phyloP scores from a whole-genome alignment of 345 rosid genomes.

The Salix exigua region DNA sequence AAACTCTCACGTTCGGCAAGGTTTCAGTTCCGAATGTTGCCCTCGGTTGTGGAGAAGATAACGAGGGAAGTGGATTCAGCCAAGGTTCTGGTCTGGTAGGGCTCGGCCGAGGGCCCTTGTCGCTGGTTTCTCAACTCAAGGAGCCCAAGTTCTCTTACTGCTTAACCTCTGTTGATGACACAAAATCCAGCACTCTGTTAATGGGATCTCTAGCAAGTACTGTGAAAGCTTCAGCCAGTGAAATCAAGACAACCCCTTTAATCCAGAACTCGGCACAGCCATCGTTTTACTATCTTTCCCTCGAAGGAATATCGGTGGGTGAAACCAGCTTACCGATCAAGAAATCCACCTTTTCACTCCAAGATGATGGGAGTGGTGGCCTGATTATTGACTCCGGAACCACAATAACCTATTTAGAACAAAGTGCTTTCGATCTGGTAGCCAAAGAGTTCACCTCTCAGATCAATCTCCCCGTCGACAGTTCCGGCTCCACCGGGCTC shows the following conservation, averaged over 20 bases:
- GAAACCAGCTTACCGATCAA: conserved; percentile 50
- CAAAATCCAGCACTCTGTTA: conserved; percentile 53
- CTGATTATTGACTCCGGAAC: conserved; percentile 93
- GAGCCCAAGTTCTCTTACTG: conserved; percentile 81
- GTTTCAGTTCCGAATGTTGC: conserved; percentile 47
- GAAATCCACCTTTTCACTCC: conserved; percentile 57
- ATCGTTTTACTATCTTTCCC: conserved; percentile 81
- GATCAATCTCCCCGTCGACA: conserved; percentile 45
- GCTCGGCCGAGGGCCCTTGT: conserved; percentile 74
- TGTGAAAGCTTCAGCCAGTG: conserved; percentile 5
- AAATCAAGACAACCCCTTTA: conserved; percentile 48
- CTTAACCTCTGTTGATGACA: conserved; percentile 59
- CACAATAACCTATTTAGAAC: conserved; percentile 69
- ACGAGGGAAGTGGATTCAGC: conserved; percentile 74
- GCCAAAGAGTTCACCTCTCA: conserved; percentile 50
- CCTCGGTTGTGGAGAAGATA: conserved; percentile 83
- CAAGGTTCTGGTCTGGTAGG: conserved; percentile 92
- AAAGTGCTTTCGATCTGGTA: conserved; percentile 45
- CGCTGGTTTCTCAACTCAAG: conserved; percentile 71
- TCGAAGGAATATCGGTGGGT: conserved; percentile 85
- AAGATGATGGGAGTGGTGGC: conserved; percentile 77
- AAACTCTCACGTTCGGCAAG: conserved; percentile 65
- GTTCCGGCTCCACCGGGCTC: conserved; percentile 60
- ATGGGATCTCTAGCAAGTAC: conserved; percentile 51
- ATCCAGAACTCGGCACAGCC: conserved; percentile 63